These are phyloP conservation scores for Phytophthora ohioensis DNA, from an alignment of 352 stramenopile species.

Conservation along the genomic window DNA sequence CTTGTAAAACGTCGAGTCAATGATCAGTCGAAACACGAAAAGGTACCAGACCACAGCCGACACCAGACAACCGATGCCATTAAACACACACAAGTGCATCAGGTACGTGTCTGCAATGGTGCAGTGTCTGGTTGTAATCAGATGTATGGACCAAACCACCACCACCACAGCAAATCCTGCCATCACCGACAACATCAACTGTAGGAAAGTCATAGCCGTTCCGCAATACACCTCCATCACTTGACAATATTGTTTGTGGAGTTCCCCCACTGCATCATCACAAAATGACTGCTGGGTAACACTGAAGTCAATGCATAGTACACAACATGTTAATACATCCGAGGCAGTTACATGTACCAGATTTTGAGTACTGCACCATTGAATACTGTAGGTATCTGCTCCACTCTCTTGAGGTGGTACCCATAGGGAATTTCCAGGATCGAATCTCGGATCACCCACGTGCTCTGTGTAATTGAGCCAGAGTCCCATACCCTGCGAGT, in stretches of 20 bases:
- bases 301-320: constrained; percentile 19
- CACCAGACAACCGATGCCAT: constrained; percentile 55
- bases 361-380: constrained; percentile 57
- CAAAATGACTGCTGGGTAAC: constrained; percentile 54
- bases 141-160: constrained; percentile 56
- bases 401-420: constrained; percentile 68
- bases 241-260: constrained; percentile 81
- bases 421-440: constrained; percentile 84
- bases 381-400: constrained; percentile 58
- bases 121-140: constrained; percentile 61
- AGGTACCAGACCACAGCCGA: constrained; percentile 74
- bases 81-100: constrained; percentile 76
- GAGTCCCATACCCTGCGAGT: constrained; percentile 80
- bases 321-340: not conserved
- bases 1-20: constrained; percentile 83
- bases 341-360: not conserved
- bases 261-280: constrained; percentile 57
- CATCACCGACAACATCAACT: constrained; percentile 63
- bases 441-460: constrained; percentile 68
- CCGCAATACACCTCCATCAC: constrained; percentile 81
- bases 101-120: constrained; percentile 77
- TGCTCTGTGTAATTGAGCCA: constrained; percentile 89
- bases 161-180: constrained; percentile 57
- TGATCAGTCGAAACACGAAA: constrained; percentile 64
- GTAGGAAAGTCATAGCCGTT: constrained; percentile 58